Percentiles rank a stretch among this genome's conserved stretches.
phyloP scores from a whole-genome alignment of 108 stramenopile genomes.

The Cyclostephanos invisitatus region DNA sequence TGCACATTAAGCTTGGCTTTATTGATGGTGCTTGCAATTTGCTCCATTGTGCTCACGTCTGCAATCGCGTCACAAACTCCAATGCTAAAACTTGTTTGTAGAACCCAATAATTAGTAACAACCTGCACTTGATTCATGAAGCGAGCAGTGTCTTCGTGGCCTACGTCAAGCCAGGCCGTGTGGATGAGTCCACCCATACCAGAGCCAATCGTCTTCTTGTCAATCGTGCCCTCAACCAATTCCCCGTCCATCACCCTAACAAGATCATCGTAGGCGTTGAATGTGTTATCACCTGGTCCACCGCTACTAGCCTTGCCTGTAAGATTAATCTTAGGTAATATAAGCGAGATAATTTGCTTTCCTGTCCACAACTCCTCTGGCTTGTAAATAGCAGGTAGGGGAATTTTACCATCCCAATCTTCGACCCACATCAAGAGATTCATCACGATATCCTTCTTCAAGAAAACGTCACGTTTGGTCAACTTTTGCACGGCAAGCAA shows the following conservation, averaged over 20 bases:
- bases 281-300: constrained; percentile 77
- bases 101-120: constrained; percentile 93
- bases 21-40: constrained; percentile 95
- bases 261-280: constrained; percentile 88
- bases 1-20: constrained; percentile 94
- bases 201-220: constrained; percentile 96
- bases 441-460: constrained; percentile 93
- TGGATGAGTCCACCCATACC: constrained; percentile 97
- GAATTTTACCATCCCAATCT: constrained; percentile 93
- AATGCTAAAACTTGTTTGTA: constrained; percentile 94
- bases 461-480: constrained; percentile 95
- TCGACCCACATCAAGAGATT: constrained; percentile 97
- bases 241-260: constrained; percentile 95
- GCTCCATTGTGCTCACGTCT: constrained; percentile 92
- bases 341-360: constrained; percentile 94
- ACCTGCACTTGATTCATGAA: constrained; percentile 99
- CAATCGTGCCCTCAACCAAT: constrained; percentile 93
- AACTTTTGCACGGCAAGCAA: constrained; percentile 93
- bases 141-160: constrained; percentile 89
- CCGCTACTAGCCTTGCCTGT: constrained; percentile 80
- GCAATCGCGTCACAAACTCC: constrained; percentile 98
- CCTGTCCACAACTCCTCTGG: constrained; percentile 98
- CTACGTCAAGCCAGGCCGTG: constrained; percentile 94
- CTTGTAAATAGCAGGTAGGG: constrained; percentile 94
- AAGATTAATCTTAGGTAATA: constrained; percentile 95